A percentile compares a stretch with the other conserved stretches of the same genome.
Conservation (phyloP, 2,329 filamentous ascomycete genomes). For the Alternaria ethzedia region DNA sequence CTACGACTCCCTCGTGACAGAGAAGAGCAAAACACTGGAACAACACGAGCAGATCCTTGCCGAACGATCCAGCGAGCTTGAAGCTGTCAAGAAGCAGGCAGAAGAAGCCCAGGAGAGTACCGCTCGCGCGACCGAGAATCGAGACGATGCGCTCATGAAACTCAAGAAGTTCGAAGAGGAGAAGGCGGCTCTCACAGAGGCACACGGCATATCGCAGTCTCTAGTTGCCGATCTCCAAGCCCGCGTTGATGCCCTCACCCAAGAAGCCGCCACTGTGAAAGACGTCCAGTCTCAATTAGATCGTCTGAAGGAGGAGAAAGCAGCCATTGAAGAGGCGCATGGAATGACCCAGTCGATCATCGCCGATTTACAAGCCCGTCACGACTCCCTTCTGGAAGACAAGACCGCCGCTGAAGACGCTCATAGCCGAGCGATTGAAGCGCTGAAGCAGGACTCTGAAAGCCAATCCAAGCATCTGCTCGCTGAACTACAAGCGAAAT, state of each 20-base stretch:
- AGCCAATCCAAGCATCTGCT: slow-evolving; percentile 34
- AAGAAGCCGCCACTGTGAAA: slow-evolving; percentile 14
- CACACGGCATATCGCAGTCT: slow-evolving; percentile 28
- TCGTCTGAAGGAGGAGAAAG: slow-evolving; percentile 25
- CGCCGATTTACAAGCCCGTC: slow-evolving; percentile 38
- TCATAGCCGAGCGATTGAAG: slow-evolving; percentile 36
- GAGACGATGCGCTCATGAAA: slow-evolving; percentile 31
- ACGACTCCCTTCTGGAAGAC: slow-evolving; percentile 37
- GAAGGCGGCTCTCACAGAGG: slow-evolving; percentile 27
- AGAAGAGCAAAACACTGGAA: slow-evolving; percentile 33
- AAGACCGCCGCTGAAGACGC: slow-evolving; percentile 39
- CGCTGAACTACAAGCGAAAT: slow-evolving; percentile 36
- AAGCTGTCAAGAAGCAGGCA: slow-evolving; percentile 28
- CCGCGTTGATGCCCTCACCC: slow-evolving; percentile 25
- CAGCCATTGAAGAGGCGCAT: slow-evolving; percentile 26
- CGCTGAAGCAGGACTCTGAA: slow-evolving; percentile 40
- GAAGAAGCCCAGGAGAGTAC: slow-evolving; percentile 26
- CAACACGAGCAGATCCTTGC: slow-evolving; percentile 30
- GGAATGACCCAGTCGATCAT: slow-evolving; percentile 34
- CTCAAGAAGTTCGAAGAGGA: slow-evolving; percentile 33
- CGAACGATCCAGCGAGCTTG: slow-evolving; percentile 28
- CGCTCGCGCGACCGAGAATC: slow-evolving; percentile 29
- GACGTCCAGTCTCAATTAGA: slow-evolving; percentile 22
- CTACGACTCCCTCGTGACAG: slow-evolving; percentile 37
- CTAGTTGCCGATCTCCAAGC: slow-evolving; percentile 31